These are phyloP conservation scores for Jamesozyma rosinii DNA, from an alignment of 805 yeast genomes.

Conservation along the genomic window DNA sequence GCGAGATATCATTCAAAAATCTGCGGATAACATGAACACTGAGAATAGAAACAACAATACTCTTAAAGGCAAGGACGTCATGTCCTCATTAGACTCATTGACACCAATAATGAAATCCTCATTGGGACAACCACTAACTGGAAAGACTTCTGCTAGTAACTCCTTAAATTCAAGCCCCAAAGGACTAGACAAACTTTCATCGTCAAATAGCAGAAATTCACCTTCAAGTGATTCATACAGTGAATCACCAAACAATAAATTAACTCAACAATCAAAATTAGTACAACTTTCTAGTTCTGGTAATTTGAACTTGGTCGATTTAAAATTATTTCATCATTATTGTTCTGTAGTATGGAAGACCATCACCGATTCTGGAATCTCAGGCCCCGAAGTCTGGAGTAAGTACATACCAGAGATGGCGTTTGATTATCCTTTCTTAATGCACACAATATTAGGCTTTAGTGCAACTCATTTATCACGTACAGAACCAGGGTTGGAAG, in stretches of 20 bases:
- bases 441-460: conserved; percentile 87
- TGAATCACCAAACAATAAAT: background rate
- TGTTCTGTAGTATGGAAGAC: conserved; percentile 77
- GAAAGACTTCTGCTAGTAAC: conserved; percentile 1
- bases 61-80: background rate
- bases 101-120: conserved; percentile 3
- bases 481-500: conserved; percentile 65
- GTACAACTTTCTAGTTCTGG: conserved; percentile 18
- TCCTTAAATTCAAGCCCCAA: conserved; percentile 4
- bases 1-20: conserved; percentile 1
- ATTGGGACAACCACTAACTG: background rate
- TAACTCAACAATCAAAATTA: background rate
- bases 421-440: conserved; percentile 75
- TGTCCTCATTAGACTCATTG: conserved; percentile 2
- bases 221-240: conserved; percentile 1
- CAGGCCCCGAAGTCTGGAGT: conserved; percentile 74
- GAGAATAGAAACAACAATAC: background rate
- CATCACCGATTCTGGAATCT: conserved; percentile 82
- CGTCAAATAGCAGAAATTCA: background rate
- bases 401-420: conserved; percentile 82
- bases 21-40: background rate
- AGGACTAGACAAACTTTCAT: conserved; percentile 1
- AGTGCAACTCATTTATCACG: conserved; percentile 86
- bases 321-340: conserved; percentile 79
- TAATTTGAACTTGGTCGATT: conserved; percentile 59